Evolutionary conservation across 1,284 basidiomycete species (phyloP).

Genomic region (Mycena citricolor): DNA sequence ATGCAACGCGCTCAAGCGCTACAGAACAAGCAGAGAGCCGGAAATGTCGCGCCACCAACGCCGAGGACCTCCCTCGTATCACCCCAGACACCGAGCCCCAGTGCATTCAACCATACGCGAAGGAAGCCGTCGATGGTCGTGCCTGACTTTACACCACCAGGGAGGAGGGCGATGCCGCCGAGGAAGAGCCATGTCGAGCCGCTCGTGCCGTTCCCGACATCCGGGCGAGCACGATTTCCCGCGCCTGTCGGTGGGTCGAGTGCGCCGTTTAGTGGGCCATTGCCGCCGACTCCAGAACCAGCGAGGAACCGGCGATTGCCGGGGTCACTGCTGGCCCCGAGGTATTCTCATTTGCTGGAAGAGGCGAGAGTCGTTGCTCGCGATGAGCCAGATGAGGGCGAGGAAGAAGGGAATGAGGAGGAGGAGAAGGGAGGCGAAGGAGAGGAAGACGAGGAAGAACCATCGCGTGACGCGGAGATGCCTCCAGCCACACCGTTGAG

Average conservation of each 20-base stretch:
- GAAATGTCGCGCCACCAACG: constrained; percentile 54
- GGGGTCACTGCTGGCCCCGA: constrained; percentile 45
- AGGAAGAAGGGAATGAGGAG: constrained; percentile 10
- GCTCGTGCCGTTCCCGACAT: constrained; percentile 12
- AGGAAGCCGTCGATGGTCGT: constrained; percentile 37
- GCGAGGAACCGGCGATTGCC: constrained; percentile 32
- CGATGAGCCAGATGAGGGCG: not conserved
- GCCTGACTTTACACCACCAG: constrained; percentile 51
- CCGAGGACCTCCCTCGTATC: constrained; percentile 31
- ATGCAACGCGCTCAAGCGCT: constrained; percentile 54
- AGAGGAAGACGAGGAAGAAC: not conserved
- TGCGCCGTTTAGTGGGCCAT: constrained; percentile 34
- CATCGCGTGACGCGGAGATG: constrained; percentile 18
- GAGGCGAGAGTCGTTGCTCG: constrained; percentile 41
- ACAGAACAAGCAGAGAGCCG: constrained; percentile 59
- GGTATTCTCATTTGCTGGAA: constrained; percentile 58
- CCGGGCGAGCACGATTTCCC: constrained; percentile 26
- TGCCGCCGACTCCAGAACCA: constrained; percentile 23
- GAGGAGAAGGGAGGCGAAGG: constrained; percentile 9
- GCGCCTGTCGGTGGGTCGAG: constrained; percentile 27
- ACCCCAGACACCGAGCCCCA: constrained; percentile 6
- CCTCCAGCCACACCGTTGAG: constrained; percentile 21
- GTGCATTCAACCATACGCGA: constrained; percentile 5
- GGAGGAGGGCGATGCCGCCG: constrained; percentile 30
- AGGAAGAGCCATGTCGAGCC: constrained; percentile 24